Base-by-base conservation (phyloP, 129 eudicot genomes). In the Calendula officinalis region DNA sequence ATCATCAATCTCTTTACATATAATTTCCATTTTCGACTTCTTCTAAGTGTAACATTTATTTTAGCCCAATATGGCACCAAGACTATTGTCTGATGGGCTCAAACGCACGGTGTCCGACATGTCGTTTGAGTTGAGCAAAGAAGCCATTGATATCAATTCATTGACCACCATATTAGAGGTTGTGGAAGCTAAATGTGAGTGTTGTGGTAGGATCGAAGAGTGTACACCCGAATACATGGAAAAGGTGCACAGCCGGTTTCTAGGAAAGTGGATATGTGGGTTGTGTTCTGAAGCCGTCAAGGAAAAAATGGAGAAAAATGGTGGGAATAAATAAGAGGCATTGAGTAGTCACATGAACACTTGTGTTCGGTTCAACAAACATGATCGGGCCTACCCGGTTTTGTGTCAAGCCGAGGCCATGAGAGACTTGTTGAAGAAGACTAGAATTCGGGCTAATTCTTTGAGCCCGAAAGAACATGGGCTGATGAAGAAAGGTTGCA, bases 131-230 rank as follows among this genome's bases (percentile, higher is more conserved):
- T 65, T 84, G 13, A 76, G 72, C 79, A 84, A 79, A 62, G 83
- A 78, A 17, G 68, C 48, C 17, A 47, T 48, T 4, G 76, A 51
- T 7, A 65, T 32, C 22, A 37, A 40, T 13, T 51, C 75, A 14
- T 70, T 88, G 35, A 75, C 83, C 34, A 75, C 86, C 2, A 84
- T 88, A 34, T 63, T 82, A 0, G 96, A 88, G 54, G 86, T 82
- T 6, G 91, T 79, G 43, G 92, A 88, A 10, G 89, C 81, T 4
- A 82, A 73, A 66, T 88, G 96, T 7, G 96, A 84, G 63, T 88
- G 96, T 35, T 88, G 96, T 62, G 92, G 96, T 2, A 88, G 84
- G 91, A 50, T 60, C 8, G 96, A 88, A 55, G 96, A 88, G 68
- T 88, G 88, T 57, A 88, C 96, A 0, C 81, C 74, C 2, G 89